Evolutionary conservation across 768 basidiomycete genomes (phyloP), one percentile per base, ranked within the genome.

Genomic region (Calocera cornea): DNA sequence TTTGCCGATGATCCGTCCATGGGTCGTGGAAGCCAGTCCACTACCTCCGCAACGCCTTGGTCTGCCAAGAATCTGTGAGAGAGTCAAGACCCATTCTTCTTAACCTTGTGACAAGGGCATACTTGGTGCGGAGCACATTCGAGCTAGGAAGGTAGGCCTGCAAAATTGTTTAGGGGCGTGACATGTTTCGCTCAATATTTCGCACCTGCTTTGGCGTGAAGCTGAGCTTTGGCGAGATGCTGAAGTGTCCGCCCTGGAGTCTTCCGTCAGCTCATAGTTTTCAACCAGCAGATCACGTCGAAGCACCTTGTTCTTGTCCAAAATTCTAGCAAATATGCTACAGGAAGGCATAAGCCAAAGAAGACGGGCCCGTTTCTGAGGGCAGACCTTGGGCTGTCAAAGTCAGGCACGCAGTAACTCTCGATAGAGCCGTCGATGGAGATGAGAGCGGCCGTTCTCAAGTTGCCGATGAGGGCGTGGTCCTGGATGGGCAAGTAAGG

Each of bases 351-450:
- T n/a, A n/a, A n/a, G 40, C 5, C 8, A 65, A 27, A 14, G 2
- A 40, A 65, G 11, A 1, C 24, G 54, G 19, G 12, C n/a, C 8
- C 11, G n/a, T 22, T 17, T 12, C 22, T 3, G 60, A 34, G 5
- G 14, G 66, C 72, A 17, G 29, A 74, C 73, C 90, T 92, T 2
- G 94, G 94, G 1, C 92, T 94, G 76, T 97, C 94, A 74, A 97
- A 95, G 78, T 94, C 82, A 0, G 93, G 93, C 31, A 95, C 83
- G 72, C 94, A 97, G 76, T 93, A 94, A 69, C 88, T 90, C 76
- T 95, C 94, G 72, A 78, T 76, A n/a, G 73, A 74, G 10, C 76
- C 77, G 60, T 76, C 75, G 70, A 95, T 89, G 92, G 67, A 27
- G 44, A 65, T 36, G 12, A 93, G 77, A 11, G 91, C 90, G 47